Conservation (phyloP, 2,329 filamentous ascomycete genomes). For the Thelonectria discophora region DNA sequence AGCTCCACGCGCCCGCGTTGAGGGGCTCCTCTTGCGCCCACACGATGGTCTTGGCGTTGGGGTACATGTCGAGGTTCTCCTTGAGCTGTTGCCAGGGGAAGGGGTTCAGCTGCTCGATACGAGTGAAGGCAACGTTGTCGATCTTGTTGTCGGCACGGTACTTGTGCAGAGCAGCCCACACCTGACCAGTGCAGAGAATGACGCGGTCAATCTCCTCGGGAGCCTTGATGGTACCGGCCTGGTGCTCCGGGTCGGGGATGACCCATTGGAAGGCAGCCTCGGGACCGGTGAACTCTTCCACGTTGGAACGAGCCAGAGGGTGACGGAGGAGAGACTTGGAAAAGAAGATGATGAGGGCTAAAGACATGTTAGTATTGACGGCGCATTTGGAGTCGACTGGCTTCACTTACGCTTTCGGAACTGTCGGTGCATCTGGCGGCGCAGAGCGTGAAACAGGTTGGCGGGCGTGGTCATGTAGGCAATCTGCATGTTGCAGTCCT, state of each 20-base stretch:
- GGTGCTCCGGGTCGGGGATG: constrained; percentile 88
- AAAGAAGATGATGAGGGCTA: constrained; percentile 96
- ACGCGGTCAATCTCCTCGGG: constrained; percentile 92
- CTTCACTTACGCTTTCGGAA: constrained; percentile 92
- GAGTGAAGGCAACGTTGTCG: constrained; percentile 91
- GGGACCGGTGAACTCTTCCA: constrained; percentile 90
- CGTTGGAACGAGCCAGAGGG: constrained; percentile 85
- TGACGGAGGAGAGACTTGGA: constrained; percentile 96
- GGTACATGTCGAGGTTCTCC: constrained; percentile 96
- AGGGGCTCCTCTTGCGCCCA: constrained; percentile 98
- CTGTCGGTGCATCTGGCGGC: constrained; percentile 97
- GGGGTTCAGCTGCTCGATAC: constrained; percentile 96
- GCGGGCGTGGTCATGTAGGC: constrained; percentile 96
- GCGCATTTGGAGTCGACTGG: background rate
- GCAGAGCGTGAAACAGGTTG: constrained; percentile 95
- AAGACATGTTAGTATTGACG: constrained; percentile 32
- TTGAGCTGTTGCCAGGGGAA: constrained; percentile 98
- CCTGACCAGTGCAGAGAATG: constrained; percentile 93
- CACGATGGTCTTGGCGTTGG: constrained; percentile 96
- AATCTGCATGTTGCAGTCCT: constrained; percentile 99
- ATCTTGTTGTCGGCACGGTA: constrained; percentile 87
- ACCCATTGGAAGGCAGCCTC: constrained; percentile 94
- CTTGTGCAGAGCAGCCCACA: constrained; percentile 90
- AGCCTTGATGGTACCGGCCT: constrained; percentile 75
- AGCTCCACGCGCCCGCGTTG: constrained; percentile 96